Percentiles rank a stretch among this genome's conserved stretches.
Evolutionary conservation across 257 asterid species (phyloP).

Genomic region (Lycium barbarum): DNA sequence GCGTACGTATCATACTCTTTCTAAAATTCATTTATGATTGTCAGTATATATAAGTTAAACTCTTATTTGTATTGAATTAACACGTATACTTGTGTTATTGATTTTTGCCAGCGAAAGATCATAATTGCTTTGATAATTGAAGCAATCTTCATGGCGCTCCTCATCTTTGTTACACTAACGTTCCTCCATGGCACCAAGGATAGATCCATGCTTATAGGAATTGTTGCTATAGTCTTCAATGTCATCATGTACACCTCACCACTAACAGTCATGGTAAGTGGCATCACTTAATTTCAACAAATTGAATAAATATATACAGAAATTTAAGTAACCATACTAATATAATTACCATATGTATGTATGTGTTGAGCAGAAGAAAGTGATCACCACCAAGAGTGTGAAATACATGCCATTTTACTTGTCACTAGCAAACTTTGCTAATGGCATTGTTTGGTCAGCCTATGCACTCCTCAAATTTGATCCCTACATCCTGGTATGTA

Average conservation of each 20-base stretch:
- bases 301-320: not conserved
- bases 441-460: constrained; percentile 24
- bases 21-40: not conserved
- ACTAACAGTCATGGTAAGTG: constrained; percentile 64
- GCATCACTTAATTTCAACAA: not conserved
- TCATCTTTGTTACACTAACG: constrained; percentile 44
- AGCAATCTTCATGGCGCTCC: constrained; percentile 27
- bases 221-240: constrained; percentile 54
- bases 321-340: not conserved
- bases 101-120: constrained; percentile 52
- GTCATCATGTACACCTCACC: constrained; percentile 67
- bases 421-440: constrained; percentile 29
- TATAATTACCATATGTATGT: not conserved
- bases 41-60: not conserved
- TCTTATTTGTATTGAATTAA: not conserved
- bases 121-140: constrained; percentile 43
- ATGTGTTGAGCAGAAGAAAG: constrained; percentile 21
- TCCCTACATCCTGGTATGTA: constrained; percentile 20
- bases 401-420: constrained; percentile 33
- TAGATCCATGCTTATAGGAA: constrained; percentile 57
- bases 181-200: constrained; percentile 49
- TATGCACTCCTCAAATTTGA: constrained; percentile 31
- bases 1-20: constrained; percentile 39
- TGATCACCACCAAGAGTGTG: constrained; percentile 31
- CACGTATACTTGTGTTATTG: not conserved